phyloP scores from a whole-genome alignment of 768 basidiomycete species.

The Strobilomyces confusus region DNA sequence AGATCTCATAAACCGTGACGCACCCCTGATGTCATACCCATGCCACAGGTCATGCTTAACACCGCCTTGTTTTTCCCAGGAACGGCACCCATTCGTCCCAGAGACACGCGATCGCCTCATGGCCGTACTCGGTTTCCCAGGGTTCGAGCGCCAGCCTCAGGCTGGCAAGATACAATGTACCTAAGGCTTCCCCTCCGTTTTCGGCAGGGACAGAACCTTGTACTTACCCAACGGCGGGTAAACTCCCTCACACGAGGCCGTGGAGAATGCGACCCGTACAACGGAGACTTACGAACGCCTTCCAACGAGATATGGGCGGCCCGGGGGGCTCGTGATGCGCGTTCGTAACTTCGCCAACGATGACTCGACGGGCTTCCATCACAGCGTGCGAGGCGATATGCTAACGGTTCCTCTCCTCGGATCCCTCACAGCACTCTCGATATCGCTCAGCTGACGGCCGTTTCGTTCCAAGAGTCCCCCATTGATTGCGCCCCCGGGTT shows the following conservation, averaged over 20 bases:
- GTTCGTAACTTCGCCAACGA: background rate
- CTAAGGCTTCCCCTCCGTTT: slow-evolving; percentile 1
- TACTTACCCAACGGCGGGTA: background rate
- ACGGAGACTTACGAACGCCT: slow-evolving; percentile 4
- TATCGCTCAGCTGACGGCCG: background rate
- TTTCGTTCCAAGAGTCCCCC: background rate
- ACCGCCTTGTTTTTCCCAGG: slow-evolving; percentile 14
- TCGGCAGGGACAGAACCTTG: slow-evolving; percentile 8
- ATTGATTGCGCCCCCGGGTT: background rate
- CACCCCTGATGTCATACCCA: slow-evolving; percentile 16
- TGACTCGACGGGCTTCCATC: slow-evolving; percentile 3
- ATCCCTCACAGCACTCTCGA: slow-evolving; percentile 6
- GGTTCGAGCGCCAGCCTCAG: background rate
- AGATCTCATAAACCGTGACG: slow-evolving; percentile 12
- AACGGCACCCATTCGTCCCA: background rate
- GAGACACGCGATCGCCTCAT: slow-evolving; percentile 30
- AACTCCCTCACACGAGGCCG: background rate
- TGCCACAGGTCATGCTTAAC: slow-evolving; percentile 1
- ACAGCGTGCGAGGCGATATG: background rate
- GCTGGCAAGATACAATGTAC: background rate
- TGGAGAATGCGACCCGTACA: background rate
- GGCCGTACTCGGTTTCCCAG: slow-evolving; percentile 14
- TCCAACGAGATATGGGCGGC: slow-evolving; percentile 2
- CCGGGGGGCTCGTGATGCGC: background rate
- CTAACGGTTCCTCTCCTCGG: slow-evolving; percentile 7